Evolutionary conservation across 2,329 filamentous ascomycete species (phyloP), one percentile per base, ranked within the genome.

Genomic region (Gnomoniopsis sp.): DNA sequence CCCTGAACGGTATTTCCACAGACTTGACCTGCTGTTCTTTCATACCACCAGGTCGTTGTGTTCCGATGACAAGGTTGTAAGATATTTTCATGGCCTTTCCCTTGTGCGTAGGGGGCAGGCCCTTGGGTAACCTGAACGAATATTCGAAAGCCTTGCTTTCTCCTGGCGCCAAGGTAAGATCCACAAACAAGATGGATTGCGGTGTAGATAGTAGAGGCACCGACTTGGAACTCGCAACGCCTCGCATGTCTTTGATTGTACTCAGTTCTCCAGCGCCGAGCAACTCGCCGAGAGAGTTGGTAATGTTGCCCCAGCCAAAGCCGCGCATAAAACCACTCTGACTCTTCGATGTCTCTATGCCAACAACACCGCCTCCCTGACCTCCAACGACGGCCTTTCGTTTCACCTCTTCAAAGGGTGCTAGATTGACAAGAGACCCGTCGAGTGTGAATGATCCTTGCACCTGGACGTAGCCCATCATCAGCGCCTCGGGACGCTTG

Each of bases 401-500:
- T 72, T 99, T 99, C 43, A 98, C 93, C 67, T 96, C 91, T 69
- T 99, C 95, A 67, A 99, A 99, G 0, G 90, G 90, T 0, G 86
- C 86, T 43, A 96, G 87, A 67, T 96, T 93, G 60, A 99, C 87
- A 22, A 99, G 77, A 1, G 95, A 96, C 0, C 92, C 92, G 69
- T 99, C 95, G 7, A 99, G 76, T 0, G 87, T 91, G 66, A 99
- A 99, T 0, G 90, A 93, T 3, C 95, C 95, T 72, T 91, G 90
- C 2, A 98, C 85, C 67, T 99, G 95, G 2, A 91, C 93, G 73
- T 96, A 99, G 0, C 93, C 95, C 95, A 99, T 99, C 86, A 99
- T 96, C 55, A 99, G 76, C 1, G 88, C 88, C 70, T 98, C 93
- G 0, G 90, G 86, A 43, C 79, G 71, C 66, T 75, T 78, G 44